A percentile compares a stretch with the other conserved stretches of the same genome.
phyloP scores from a whole-genome alignment of 2,329 filamentous ascomycete genomes.

The Calonectria pseudoreteaudii region DNA sequence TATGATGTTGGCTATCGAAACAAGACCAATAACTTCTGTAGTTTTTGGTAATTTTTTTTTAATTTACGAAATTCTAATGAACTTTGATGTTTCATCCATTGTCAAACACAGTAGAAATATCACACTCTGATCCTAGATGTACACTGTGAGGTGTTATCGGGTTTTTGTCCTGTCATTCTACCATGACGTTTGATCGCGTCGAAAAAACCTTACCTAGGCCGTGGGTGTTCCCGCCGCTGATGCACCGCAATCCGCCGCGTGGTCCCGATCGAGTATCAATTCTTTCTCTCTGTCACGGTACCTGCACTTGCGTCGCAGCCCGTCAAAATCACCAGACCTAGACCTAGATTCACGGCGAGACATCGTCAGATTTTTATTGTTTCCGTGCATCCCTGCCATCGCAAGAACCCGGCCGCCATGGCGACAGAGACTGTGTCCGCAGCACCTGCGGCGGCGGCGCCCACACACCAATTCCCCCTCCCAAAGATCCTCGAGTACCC shows the following conservation, averaged over 20 bases:
- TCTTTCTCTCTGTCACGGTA: constrained; percentile 34
- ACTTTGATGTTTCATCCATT: not conserved
- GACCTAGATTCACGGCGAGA: constrained; percentile 19
- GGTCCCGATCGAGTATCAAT: constrained; percentile 34
- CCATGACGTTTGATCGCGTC: constrained; percentile 3
- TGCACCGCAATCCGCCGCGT: constrained; percentile 30
- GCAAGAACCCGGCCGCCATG: constrained; percentile 18
- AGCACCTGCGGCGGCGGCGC: constrained; percentile 27
- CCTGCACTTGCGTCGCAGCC: constrained; percentile 40
- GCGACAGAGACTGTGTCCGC: constrained; percentile 33
- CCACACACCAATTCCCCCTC: constrained; percentile 60
- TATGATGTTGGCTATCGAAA: not conserved
- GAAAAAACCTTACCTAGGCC: not conserved
- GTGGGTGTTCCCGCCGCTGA: constrained; percentile 14
- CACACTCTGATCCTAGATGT: not conserved
- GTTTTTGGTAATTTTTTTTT: too few species aligned
- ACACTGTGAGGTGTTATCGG: not conserved
- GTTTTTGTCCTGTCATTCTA: not conserved
- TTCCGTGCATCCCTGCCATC: constrained; percentile 1
- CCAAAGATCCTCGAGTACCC: constrained; percentile 74
- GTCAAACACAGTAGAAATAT: not conserved
- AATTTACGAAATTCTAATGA: not conserved
- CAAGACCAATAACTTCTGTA: not conserved
- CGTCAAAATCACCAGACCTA: constrained; percentile 30
- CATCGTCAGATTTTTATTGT: not conserved